Percentiles rank a stretch among this genome's conserved stretches.
These are phyloP conservation scores for Mycosphaerella arachidis DNA, from an alignment of 2,329 filamentous ascomycete genomes.

Conservation along the genomic window DNA sequence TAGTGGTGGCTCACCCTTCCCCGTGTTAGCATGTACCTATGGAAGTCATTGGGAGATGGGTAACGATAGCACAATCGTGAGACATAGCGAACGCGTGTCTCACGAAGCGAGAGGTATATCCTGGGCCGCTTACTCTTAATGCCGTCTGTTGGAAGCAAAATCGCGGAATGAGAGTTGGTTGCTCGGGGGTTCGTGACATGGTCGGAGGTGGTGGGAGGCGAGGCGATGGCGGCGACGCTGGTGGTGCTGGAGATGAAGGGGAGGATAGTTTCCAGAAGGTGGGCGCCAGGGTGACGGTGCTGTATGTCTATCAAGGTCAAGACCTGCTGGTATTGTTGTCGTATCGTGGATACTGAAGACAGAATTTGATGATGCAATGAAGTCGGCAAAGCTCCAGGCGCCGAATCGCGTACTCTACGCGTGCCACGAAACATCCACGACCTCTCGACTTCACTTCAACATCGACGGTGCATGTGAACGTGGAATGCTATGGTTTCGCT, in stretches of 20 bases:
- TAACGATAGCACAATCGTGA: no score
- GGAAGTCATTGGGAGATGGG: no score
- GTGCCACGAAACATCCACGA: not conserved
- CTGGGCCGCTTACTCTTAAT: no score
- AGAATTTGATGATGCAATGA: not conserved
- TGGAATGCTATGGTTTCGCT: constrained; percentile 23
- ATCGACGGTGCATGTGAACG: not conserved
- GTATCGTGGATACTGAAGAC: not conserved
- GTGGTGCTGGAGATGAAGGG: constrained; percentile 7
- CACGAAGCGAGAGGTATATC: no score
- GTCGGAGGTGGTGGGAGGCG: constrained; percentile 9
- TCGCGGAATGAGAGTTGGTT: constrained; percentile 42
- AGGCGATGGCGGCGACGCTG: not conserved
- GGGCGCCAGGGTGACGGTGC: constrained; percentile 24
- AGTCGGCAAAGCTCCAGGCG: not conserved
- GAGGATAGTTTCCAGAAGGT: constrained; percentile 27
- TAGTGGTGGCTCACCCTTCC: no score
- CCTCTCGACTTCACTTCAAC: not conserved
- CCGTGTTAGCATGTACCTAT: no score
- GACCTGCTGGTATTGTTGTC: not conserved
- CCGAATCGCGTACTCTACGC: constrained; percentile 4
- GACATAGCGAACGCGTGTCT: no score
- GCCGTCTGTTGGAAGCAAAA: constrained; percentile 52
- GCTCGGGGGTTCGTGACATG: constrained; percentile 42
- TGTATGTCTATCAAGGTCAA: not conserved